Percentiles rank a stretch among this genome's conserved stretches.
These are phyloP conservation scores for Beauveria sp. DNA, from an alignment of 2,329 filamentous ascomycete genomes.

Conservation along the genomic window DNA sequence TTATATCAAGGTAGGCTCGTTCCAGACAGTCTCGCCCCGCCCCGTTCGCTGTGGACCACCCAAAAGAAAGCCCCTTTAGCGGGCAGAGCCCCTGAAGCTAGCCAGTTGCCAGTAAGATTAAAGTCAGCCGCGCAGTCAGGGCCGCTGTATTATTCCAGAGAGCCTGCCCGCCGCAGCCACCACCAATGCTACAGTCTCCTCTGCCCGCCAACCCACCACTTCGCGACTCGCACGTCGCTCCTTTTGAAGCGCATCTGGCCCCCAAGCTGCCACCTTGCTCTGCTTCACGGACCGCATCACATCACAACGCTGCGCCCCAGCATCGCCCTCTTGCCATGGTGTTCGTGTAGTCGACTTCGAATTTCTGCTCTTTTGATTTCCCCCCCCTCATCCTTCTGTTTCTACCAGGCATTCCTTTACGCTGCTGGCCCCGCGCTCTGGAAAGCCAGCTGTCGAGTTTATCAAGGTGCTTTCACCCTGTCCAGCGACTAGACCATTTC, in stretches of 20 bases:
- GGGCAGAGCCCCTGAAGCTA: not conserved
- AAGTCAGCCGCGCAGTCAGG: too few relatives aligned
- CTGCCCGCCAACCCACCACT: not conserved
- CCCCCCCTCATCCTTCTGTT: not conserved
- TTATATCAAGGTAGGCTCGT: not conserved
- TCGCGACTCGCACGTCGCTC: not conserved
- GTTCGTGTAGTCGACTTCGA: not conserved
- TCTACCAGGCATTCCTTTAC: not conserved
- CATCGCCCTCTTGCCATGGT: not conserved
- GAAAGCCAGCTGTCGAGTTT: constrained; percentile 8
- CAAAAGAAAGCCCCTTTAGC: not conserved
- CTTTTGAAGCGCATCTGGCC: constrained; percentile 1
- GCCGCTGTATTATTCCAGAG: too few relatives aligned
- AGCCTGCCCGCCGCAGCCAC: too few relatives aligned
- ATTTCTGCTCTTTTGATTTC: not conserved
- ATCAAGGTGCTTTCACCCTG: constrained; percentile 7
- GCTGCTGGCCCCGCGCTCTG: not conserved
- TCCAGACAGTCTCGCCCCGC: not conserved
- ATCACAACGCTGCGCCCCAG: not conserved
- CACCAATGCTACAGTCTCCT: not conserved
- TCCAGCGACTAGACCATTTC: not conserved
- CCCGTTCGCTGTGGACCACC: not conserved
- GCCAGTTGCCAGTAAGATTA: too few relatives aligned
- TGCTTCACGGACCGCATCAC: not conserved
- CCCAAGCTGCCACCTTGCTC: not conserved